Evolutionary conservation across 2,329 filamentous ascomycete genomes (phyloP), one percentile per base, ranked within the genome.

Genomic region (Pseudocercospora crystallina): DNA sequence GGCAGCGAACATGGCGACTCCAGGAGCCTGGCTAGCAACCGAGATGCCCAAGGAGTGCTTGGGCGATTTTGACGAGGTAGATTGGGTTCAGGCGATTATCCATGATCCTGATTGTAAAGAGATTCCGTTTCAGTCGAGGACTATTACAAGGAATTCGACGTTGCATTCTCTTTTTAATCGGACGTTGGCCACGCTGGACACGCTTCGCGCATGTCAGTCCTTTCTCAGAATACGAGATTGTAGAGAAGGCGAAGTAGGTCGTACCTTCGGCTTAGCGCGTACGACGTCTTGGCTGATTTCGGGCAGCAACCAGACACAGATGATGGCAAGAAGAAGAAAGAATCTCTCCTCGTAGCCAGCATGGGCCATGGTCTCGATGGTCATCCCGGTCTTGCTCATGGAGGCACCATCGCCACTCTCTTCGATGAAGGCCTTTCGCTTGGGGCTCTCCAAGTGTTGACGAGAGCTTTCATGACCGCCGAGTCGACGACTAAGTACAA

Each of bases 41-140:
- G 48, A 55, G 26, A 51, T 55, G 42, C 43, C 48, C n/a, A 39
- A 44, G 15, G 48, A 55, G 31, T 49, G 41, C 30, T 44, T 55
- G 8, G 31, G 41, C 34, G 48, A 55, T 40, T 46, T 55, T 42
- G 43, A 49, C 31, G 32, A 43, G 11, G 17, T 40, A 5, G 37
- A 39, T 17, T 51, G 48, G 40, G 46, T 47, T 5, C 44, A 52
- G 41, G 42, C 37, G 2, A 49, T 51, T 33, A 12, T 49, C 31
- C 29, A 43, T 8, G 52, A 51, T 34, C 39, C 39, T 10, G 30
- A 31, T 5, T 47, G 47, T 15, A 15, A 42, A 45, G 51, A 51
- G 10, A 47, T 51, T 2, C 26, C 44, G 5, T 51, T 45, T 30
- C 48, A 41, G 14, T 55, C 44, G 10, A 40, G 48, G 10, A 49